Conservation (phyloP, 2,329 filamentous ascomycete genomes). For the Claviceps lovelessii region DNA sequence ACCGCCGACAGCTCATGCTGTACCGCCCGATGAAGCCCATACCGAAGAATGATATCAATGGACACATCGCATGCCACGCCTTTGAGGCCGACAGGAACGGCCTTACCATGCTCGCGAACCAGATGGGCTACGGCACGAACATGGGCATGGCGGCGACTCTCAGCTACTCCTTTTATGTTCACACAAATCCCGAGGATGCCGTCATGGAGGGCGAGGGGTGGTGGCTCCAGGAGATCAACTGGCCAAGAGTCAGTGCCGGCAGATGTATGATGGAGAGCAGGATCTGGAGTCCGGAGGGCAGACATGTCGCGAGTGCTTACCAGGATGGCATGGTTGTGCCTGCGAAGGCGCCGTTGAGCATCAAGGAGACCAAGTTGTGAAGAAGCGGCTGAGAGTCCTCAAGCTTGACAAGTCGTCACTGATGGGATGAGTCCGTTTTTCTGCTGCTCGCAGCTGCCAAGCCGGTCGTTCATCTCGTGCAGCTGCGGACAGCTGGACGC, state of each 20-base stretch:
- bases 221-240: constrained; percentile 40
- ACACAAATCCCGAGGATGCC: constrained; percentile 33
- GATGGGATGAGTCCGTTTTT: too few species aligned
- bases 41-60: constrained; percentile 24
- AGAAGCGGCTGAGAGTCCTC: background rate
- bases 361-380: constrained; percentile 14
- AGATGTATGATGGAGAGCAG: constrained; percentile 33
- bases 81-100: constrained; percentile 41
- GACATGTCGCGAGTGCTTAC: constrained; percentile 39
- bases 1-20: constrained; percentile 33
- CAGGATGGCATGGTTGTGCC: constrained; percentile 35
- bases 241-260: constrained; percentile 32
- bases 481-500: too few species aligned
- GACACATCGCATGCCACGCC: constrained; percentile 34
- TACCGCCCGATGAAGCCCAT: constrained; percentile 35
- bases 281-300: constrained; percentile 39
- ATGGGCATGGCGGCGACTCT: constrained; percentile 30
- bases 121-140: constrained; percentile 30
- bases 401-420: background rate
- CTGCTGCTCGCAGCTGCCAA: background rate
- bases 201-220: constrained; percentile 33
- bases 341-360: constrained; percentile 8
- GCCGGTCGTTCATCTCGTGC: background rate
- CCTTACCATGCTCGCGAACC: constrained; percentile 35
- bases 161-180: constrained; percentile 38